Base-by-base conservation (phyloP, 1,139 yeast species). In the Kodamaea fungicola region DNA sequence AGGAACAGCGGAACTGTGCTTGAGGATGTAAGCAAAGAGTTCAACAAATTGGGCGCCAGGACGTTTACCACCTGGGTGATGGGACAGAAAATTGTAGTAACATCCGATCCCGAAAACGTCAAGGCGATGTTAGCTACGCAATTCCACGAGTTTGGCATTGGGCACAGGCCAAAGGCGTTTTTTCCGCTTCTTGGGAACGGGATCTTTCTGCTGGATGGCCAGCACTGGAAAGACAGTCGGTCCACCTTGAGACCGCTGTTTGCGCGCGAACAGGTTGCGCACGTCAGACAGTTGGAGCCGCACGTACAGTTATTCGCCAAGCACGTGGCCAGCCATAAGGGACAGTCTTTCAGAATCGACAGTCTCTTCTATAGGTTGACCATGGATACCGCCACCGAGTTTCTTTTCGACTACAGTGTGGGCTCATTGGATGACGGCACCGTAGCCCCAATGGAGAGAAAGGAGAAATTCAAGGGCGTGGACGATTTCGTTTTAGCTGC, bases 201-300 rank as follows among this genome's bases (percentile, higher is more conserved):
- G 3, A 76, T 77, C 40, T 77, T 77, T 57, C 75, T 80, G 2
- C 62, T 74, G 31, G 78, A 74, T 40, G 78, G 78, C 8, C 65
- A 59, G 30, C 78, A 74, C 4, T 77, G 83, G 83, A 72, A 74
- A 47, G 78, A 76, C 49, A 68, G 79, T 13, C 60, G 83, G 36
- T 71, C 79, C 2, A 61, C 77, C 74, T 66, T 77, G 47, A 63
- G 82, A 42, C 83, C 83, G 1, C 81, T 75, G 53, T 77, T 77
- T 55, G 67, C 76, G 12, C 62, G 78, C 41, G 80, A 75, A 47
- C 80, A 76, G 52, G 69, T 78, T 29, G 68, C 74, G 7, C 80
- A 74, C 44, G 70, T 76, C 32, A 59, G 62, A 40, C 44, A 65
- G 22, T 62, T 76, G 46, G 78, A 74, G 47, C 70, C 67, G 9